phyloP scores from a whole-genome alignment of 1,139 yeast species.

The Kodamaea ohmeri region DNA sequence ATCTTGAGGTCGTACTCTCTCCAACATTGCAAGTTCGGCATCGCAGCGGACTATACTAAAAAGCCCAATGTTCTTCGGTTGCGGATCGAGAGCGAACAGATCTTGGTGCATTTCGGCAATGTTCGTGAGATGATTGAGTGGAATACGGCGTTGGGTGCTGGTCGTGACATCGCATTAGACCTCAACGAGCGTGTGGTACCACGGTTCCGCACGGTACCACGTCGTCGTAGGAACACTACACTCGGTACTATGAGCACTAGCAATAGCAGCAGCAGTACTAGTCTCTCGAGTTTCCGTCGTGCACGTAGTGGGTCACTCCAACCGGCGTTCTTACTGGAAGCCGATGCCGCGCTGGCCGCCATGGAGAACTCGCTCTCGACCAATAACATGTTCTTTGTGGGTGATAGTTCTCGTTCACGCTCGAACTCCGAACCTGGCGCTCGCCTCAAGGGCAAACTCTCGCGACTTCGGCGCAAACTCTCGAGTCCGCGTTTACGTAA shows the following conservation, averaged over 20 bases:
- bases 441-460: conserved; percentile 21
- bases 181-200: conserved; percentile 59
- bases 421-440: conserved; percentile 17
- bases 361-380: conserved; percentile 8
- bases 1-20: conserved; percentile 53
- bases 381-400: conserved; percentile 7
- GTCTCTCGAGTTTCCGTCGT: conserved; percentile 7
- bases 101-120: conserved; percentile 53
- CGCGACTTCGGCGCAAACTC: conserved; percentile 19
- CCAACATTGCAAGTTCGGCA: conserved; percentile 67
- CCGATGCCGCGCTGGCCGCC: conserved; percentile 9
- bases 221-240: conserved; percentile 51
- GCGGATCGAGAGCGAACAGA: conserved; percentile 67
- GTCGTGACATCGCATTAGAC: conserved; percentile 65
- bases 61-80: conserved; percentile 56
- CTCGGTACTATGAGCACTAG: conserved; percentile 12
- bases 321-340: conserved; percentile 7
- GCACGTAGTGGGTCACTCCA: conserved; percentile 9
- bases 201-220: conserved; percentile 68
- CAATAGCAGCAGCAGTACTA: conserved; percentile 6
- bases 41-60: conserved; percentile 69
- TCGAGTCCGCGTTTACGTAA: conserved; percentile 13
- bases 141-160: conserved; percentile 58
- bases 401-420: conserved; percentile 15
- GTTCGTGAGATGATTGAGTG: conserved; percentile 63